A percentile compares a stretch with the other conserved stretches of the same genome.
phyloP scores from a whole-genome alignment of 257 asterid species.

The Solanum sparsipilum region DNA sequence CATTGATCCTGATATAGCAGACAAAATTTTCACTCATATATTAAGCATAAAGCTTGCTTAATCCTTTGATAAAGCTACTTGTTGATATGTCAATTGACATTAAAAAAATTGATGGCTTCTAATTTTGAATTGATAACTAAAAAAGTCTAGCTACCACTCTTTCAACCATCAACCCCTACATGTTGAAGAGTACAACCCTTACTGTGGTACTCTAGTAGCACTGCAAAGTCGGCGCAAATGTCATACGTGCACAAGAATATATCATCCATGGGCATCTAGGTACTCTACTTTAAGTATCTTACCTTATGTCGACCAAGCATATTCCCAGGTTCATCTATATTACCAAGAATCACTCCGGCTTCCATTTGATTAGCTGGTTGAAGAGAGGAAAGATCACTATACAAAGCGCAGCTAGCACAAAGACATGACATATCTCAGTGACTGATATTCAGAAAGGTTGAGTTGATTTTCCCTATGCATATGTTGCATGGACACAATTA shows the following conservation, averaged over 20 bases:
- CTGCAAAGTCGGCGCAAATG: background rate
- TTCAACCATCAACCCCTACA: background rate
- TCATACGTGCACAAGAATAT: background rate
- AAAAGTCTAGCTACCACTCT: background rate
- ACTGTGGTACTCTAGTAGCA: background rate
- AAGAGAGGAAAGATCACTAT: background rate
- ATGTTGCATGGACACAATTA: background rate
- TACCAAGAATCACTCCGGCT: background rate
- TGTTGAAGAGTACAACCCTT: background rate
- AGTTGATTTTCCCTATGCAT: background rate
- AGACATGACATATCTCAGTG: background rate
- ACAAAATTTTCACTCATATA: background rate
- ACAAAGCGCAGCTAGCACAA: background rate
- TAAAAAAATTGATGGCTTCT: background rate
- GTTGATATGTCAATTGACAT: background rate
- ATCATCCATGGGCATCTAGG: background rate
- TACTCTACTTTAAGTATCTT: background rate
- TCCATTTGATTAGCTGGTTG: background rate
- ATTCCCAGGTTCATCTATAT: background rate
- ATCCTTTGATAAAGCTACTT: background rate
- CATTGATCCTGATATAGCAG: background rate
- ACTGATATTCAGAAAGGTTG: background rate
- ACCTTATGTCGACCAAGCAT: background rate
- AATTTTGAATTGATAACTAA: background rate
- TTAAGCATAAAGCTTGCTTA: background rate